Base-by-base conservation (phyloP, 495 filamentous ascomycete genomes). In the Penicillium cosmopolitanum region DNA sequence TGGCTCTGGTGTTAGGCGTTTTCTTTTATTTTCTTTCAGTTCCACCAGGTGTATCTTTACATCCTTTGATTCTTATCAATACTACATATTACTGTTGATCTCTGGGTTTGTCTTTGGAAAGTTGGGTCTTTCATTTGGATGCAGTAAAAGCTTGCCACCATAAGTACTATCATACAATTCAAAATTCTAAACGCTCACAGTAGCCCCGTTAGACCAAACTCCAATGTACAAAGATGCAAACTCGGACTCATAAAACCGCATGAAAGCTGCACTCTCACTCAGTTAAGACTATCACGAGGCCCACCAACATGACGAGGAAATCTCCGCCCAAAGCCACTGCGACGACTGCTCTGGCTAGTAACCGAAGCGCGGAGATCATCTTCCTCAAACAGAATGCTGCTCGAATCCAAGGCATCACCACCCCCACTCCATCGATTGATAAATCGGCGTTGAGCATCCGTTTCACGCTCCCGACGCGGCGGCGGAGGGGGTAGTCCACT, bases 351-450 rank as follows among this genome's bases (percentile, higher is more conserved):
- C n/a, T 74, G 76, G 33, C 78, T 79, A 1, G 70, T 68, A 10
- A 80, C 58, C 15, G 78, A 80, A 5, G 75, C 72, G 11, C 75
- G 73, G 5, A 80, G 66, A 50, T 79, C 73, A 38, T 77, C 76
- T 12, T 78, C 76, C 21, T 77, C 75, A 50, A 71, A 64, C 33
- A 77, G 38, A 65, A 80, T 71, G 56, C 70, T 74, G 60, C 74
- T 77, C 16, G 76, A 74, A 19, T 76, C 71, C 36, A 79, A 67
- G 6, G 64, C 69, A 63, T 80, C 78, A 13, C 74, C 77, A 15
- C 75, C 77, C 2, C 75, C 78, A 62, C 78, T 79, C 76, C 76
- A 80, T 4, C 78, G 75, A 51, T 78, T 68, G 23, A 80, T 61
- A 21, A 80, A 80, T 3, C 76, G 73, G 18, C 74, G 65, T 48